A percentile compares a stretch with the other conserved stretches of the same genome.
These are phyloP conservation scores for Asterophora parasitica DNA, from an alignment of 768 basidiomycete species.

Conservation along the genomic window DNA sequence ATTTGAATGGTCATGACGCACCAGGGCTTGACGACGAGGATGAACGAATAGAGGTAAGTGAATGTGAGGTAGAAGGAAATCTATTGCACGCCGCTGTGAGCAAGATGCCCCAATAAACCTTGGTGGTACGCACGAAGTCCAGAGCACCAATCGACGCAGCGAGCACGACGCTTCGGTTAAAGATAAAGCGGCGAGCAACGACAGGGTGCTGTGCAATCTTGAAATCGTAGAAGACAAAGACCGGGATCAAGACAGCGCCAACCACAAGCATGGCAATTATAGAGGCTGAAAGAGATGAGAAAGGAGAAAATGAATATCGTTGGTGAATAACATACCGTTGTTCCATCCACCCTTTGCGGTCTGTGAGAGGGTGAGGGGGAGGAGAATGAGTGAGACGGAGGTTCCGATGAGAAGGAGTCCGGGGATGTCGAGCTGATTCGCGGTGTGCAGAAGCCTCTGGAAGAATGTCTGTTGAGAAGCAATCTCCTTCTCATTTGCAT, in stretches of 20 bases:
- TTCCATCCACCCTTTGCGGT: constrained; percentile 37
- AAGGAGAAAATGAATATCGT: not conserved
- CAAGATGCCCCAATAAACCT: not conserved
- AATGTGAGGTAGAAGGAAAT: constrained; percentile 64
- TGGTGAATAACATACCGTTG: constrained; percentile 33
- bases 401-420: constrained; percentile 49
- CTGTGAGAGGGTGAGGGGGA: constrained; percentile 48
- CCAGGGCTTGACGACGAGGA: constrained; percentile 50
- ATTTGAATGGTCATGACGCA: constrained; percentile 9
- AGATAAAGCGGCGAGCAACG: constrained; percentile 53
- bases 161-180: constrained; percentile 54
- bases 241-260: constrained; percentile 38
- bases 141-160: constrained; percentile 59
- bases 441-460: constrained; percentile 20
- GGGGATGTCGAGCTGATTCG: constrained; percentile 39
- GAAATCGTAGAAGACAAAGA: constrained; percentile 43
- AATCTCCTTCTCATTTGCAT: not conserved
- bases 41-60: constrained; percentile 71
- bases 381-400: constrained; percentile 45
- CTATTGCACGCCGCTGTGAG: constrained; percentile 25
- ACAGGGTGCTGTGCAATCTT: constrained; percentile 54
- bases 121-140: constrained; percentile 45
- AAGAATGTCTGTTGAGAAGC: constrained; percentile 10
- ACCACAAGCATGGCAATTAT: constrained; percentile 49
- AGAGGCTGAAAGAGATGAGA: constrained; percentile 29